phyloP scores from a whole-genome alignment of 75 land plant genomes.

The Larix kaempferi region DNA sequence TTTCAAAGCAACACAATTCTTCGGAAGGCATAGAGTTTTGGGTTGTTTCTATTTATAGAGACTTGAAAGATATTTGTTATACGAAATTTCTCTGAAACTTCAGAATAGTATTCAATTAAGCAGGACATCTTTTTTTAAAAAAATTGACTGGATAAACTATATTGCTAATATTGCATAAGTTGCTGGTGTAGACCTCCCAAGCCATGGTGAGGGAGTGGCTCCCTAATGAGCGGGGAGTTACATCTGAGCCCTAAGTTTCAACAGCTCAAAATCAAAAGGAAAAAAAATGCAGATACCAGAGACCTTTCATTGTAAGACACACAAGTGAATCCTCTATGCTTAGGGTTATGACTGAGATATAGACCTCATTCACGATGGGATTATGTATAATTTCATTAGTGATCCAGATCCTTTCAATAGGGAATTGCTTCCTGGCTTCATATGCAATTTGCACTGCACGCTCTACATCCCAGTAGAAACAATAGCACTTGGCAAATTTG shows the following conservation, averaged over 20 bases:
- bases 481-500: conserved; percentile 83
- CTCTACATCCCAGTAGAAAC: conserved; percentile 98
- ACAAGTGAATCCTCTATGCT: background rate
- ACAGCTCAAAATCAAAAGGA: no score
- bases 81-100: no score
- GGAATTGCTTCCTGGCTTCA: conserved; percentile 93
- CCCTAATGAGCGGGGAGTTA: no score
- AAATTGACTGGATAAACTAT: no score
- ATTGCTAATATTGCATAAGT: no score
- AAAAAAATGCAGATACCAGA: no score
- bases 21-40: background rate
- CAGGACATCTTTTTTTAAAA: no score
- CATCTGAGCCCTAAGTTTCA: no score
- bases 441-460: conserved; percentile 95
- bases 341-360: conserved; percentile 8
- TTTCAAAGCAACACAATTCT: background rate
- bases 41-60: background rate
- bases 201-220: no score
- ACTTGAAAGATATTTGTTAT: background rate
- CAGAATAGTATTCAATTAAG: no score
- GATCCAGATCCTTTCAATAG: conserved; percentile 75
- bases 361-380: conserved; percentile 85
- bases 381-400: conserved; percentile 98
- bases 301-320: background rate
- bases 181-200: no score